phyloP scores from a whole-genome alignment of 257 asterid species.

The Przewalskia tangutica region DNA sequence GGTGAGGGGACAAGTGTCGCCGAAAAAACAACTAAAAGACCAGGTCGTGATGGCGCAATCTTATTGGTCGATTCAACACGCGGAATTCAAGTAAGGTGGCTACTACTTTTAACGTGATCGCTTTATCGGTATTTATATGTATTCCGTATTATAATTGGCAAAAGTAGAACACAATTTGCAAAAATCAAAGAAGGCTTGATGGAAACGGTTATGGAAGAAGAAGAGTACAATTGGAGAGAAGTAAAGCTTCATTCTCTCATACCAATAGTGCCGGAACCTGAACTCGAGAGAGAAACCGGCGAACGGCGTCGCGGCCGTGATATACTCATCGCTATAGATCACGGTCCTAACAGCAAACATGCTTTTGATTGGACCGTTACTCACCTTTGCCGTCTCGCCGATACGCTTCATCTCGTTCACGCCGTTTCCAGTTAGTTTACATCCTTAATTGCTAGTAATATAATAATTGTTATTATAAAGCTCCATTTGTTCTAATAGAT shows the following conservation, averaged over 20 bases:
- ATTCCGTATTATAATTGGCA: neutral
- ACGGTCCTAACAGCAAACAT: conserved; percentile 85
- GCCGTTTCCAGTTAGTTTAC: conserved; percentile 49
- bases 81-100: neutral
- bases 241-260: conserved; percentile 50
- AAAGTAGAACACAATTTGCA: neutral
- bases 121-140: neutral
- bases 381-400: conserved; percentile 86
- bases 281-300: conserved; percentile 65
- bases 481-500: neutral
- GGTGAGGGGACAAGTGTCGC: too few species aligned
- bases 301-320: conserved; percentile 89
- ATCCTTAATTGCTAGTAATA: neutral
- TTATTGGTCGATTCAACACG: neutral
- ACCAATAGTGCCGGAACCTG: conserved; percentile 53
- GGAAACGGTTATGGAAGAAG: conserved; percentile 66
- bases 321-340: conserved; percentile 72
- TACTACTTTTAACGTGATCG: neutral
- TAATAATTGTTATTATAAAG: neutral
- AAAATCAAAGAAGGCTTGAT: conserved; percentile 12
- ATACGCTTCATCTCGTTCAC: conserved; percentile 71
- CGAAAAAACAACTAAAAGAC: too few species aligned
- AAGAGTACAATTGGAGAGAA: conserved; percentile 79
- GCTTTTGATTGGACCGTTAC: conserved; percentile 91
- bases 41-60: neutral